These are phyloP conservation scores for Chaetomiaceae sp. DNA, from an alignment of 2,329 filamentous ascomycete species.

Conservation along the genomic window DNA sequence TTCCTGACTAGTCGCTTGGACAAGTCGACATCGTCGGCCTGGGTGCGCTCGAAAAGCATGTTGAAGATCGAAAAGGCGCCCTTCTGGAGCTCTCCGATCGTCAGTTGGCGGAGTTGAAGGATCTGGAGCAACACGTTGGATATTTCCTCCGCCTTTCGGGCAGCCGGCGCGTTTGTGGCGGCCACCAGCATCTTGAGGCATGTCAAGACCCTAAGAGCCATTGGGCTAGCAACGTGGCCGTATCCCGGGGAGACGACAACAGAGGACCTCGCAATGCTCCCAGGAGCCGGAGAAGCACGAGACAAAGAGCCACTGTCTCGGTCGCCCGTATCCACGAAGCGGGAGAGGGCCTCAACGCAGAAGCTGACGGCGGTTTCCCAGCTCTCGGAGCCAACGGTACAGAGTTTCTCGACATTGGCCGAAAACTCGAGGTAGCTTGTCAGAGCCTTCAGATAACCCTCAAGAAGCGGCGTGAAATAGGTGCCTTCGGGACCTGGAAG, in stretches of 20 bases:
- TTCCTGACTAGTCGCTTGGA: constrained; percentile 55
- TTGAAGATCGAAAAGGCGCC: constrained; percentile 74
- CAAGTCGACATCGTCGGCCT: constrained; percentile 63
- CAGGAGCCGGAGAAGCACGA: constrained; percentile 45
- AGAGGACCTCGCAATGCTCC: constrained; percentile 31
- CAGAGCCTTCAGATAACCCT: constrained; percentile 76
- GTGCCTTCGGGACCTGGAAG: constrained; percentile 58
- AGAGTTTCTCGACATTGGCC: constrained; percentile 75
- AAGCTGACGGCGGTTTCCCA: constrained; percentile 71
- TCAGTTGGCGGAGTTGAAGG: constrained; percentile 54
- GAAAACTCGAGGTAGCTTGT: constrained; percentile 64
- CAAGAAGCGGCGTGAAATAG: constrained; percentile 63
- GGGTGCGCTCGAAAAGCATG: constrained; percentile 57
- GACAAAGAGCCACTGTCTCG: constrained; percentile 32
- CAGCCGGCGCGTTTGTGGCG: constrained; percentile 63
- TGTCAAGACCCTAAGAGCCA: constrained; percentile 54
- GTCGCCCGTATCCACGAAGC: constrained; percentile 42
- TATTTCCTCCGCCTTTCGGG: constrained; percentile 51
- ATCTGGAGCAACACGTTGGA: constrained; percentile 54
- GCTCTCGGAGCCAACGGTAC: constrained; percentile 47
- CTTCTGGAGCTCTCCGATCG: constrained; percentile 61
- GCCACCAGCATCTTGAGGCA: constrained; percentile 61
- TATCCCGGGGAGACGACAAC: constrained; percentile 22
- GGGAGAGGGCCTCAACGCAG: constrained; percentile 58
- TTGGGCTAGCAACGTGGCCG: constrained; percentile 31